These are phyloP conservation scores for Nephelium lappaceum DNA, from an alignment of 345 rosid genomes.

Conservation along the genomic window DNA sequence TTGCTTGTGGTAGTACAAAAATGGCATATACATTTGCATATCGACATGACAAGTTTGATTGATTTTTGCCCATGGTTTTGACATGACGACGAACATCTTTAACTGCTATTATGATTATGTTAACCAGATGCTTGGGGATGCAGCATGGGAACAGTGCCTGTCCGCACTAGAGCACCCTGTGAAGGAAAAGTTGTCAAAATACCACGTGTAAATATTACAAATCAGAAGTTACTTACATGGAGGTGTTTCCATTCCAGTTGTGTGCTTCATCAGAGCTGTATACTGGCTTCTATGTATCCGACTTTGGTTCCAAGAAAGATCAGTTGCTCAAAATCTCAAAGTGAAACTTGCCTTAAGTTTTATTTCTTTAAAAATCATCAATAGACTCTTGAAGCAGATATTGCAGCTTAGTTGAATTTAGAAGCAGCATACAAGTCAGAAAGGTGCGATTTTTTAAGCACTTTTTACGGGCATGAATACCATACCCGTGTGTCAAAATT, in stretches of 20 bases:
- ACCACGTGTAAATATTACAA: conserved; percentile 15
- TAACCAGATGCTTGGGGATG: conserved; percentile 18
- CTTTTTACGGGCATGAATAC: background rate
- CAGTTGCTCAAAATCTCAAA: background rate
- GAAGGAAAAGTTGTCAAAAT: conserved; percentile 21
- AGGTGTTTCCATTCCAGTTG: background rate
- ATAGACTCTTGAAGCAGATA: background rate
- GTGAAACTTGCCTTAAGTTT: background rate
- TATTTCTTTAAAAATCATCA: background rate
- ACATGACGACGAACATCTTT: background rate
- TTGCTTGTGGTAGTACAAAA: background rate
- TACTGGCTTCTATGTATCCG: background rate
- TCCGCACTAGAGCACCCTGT: conserved; percentile 19
- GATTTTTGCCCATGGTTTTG: background rate
- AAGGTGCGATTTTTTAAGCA: conserved; percentile 20
- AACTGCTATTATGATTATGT: background rate
- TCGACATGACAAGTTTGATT: background rate
- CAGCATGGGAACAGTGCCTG: conserved; percentile 24
- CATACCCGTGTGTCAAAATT: background rate
- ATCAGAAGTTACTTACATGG: background rate
- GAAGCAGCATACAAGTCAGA: background rate
- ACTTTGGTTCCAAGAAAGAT: background rate
- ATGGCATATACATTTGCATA: background rate
- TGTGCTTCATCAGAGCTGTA: conserved; percentile 1
- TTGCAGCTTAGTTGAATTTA: background rate